Conservation (phyloP, 2,329 filamentous ascomycete species). For the Helicocarpus griseus region DNA sequence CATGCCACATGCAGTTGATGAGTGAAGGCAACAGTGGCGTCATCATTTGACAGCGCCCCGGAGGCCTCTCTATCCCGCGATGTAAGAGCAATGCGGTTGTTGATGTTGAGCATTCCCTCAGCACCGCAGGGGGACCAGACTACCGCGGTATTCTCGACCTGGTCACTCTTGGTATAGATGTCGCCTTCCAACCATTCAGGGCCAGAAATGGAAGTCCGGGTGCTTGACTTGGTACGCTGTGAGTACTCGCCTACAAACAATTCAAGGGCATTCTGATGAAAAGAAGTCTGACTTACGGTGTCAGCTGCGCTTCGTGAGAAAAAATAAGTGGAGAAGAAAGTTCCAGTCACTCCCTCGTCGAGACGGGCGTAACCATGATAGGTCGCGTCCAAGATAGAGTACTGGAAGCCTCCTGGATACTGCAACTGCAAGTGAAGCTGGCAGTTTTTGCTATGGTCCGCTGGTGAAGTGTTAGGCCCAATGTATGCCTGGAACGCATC, state of each 20-base stretch:
- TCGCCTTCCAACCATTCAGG: neutral
- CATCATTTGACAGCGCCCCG: neutral
- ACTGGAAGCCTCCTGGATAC: constrained; percentile 1
- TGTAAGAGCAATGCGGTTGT: constrained; percentile 2
- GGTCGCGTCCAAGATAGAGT: neutral
- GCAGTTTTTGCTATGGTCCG: neutral
- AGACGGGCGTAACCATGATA: neutral
- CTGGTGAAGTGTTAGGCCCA: neutral
- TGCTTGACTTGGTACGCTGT: neutral
- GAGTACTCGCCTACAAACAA: neutral
- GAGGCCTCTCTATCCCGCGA: neutral
- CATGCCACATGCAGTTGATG: neutral
- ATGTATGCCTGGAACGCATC: neutral
- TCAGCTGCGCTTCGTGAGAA: neutral
- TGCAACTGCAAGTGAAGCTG: neutral
- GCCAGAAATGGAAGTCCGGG: neutral
- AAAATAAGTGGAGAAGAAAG: neutral
- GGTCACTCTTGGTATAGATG: neutral
- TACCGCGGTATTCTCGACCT: neutral
- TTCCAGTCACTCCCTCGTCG: neutral
- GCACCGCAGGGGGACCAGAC: constrained; percentile 2
- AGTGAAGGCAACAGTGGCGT: neutral
- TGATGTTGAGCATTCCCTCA: constrained; percentile 1
- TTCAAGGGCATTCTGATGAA: no score
- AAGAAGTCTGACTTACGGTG: neutral